These are phyloP conservation scores for Candida ulmi DNA, from an alignment of 805 yeast genomes.

Conservation along the genomic window DNA sequence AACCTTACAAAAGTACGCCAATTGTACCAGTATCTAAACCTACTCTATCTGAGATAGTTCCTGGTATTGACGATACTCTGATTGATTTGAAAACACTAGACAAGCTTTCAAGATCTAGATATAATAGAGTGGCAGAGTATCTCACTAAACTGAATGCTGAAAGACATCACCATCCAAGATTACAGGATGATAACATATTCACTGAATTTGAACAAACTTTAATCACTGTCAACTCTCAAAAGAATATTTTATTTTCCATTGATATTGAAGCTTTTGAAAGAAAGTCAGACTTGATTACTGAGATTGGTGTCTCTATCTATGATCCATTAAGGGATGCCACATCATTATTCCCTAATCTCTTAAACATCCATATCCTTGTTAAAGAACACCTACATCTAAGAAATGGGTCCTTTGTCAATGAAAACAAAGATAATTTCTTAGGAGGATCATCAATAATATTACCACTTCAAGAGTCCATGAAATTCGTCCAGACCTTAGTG, in stretches of 20 bases:
- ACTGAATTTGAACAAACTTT: constrained; percentile 5
- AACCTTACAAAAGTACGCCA: too few relatives aligned
- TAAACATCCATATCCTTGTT: constrained; percentile 39
- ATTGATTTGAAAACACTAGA: neutral
- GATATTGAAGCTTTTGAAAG: constrained; percentile 56
- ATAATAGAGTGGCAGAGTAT: constrained; percentile 3
- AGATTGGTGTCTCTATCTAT: constrained; percentile 51
- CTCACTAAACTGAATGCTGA: constrained; percentile 1
- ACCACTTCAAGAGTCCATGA: constrained; percentile 29
- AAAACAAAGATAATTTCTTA: constrained; percentile 44
- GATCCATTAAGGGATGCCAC: constrained; percentile 43
- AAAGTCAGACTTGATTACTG: constrained; percentile 39
- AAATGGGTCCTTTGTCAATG: constrained; percentile 52
- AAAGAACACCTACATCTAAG: constrained; percentile 34
- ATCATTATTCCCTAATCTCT: constrained; percentile 34
- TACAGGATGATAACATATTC: constrained; percentile 5
- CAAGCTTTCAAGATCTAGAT: constrained; percentile 4
- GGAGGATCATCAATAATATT: constrained; percentile 45
- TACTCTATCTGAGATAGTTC: neutral
- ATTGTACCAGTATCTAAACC: neutral
- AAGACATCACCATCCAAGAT: constrained; percentile 11
- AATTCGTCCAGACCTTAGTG: constrained; percentile 36
- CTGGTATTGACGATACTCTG: neutral
- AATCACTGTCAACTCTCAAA: constrained; percentile 6
- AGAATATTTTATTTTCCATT: constrained; percentile 29